Evolutionary conservation across 177 flowering plant genomes (phyloP).

Genomic region (Telopea speciosissima): DNA sequence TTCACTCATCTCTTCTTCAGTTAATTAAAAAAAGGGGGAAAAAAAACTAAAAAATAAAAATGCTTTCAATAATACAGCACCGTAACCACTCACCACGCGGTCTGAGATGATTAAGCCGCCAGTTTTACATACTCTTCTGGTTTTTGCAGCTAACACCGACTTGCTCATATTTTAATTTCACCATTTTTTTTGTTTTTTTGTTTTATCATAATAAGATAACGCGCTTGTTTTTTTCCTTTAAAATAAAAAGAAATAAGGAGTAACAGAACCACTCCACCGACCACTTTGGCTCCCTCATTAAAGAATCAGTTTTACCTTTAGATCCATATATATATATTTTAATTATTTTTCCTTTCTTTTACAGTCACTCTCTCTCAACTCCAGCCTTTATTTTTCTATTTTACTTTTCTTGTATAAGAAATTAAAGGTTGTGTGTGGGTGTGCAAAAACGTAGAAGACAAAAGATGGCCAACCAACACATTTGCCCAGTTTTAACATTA

Average conservation of each 20-base stretch:
- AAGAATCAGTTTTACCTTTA: background rate
- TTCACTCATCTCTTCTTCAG: no score
- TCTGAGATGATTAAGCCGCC: background rate
- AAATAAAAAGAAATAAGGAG: background rate
- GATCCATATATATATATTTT: no score
- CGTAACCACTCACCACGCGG: background rate
- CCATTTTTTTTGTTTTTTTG: no score
- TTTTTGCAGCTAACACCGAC: background rate
- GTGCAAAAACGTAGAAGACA: background rate
- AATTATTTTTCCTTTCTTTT: background rate
- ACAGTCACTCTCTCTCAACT: background rate
- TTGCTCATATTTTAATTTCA: no score
- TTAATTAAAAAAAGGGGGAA: no score
- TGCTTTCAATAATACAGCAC: background rate
- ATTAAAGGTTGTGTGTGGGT: background rate
- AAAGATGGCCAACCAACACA: background rate
- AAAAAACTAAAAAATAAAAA: no score
- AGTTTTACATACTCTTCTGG: background rate
- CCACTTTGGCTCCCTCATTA: background rate
- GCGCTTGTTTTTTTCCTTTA: background rate
- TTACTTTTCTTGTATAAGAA: background rate
- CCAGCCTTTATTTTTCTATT: no score
- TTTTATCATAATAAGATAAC: no score
- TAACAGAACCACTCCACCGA: background rate
- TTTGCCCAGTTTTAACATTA: background rate